Evolutionary conservation across 345 rosid genomes (phyloP).

Genomic region (Reutealis trisperma): DNA sequence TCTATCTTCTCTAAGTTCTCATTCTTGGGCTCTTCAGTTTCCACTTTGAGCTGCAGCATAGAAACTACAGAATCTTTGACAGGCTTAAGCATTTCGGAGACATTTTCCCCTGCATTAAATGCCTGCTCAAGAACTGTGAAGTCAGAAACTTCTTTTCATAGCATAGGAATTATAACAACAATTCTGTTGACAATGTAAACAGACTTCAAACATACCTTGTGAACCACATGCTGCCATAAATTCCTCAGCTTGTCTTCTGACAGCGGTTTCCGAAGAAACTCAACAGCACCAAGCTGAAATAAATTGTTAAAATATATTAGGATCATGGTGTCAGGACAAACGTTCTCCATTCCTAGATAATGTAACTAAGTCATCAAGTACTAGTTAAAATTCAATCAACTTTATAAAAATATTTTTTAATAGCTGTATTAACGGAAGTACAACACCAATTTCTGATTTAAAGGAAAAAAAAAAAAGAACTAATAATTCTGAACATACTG

Average conservation of each 20-base stretch:
- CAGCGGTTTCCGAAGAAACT: conserved; percentile 85
- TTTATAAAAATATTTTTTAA: background rate
- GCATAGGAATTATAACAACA: background rate
- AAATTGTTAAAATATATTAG: conserved; percentile 24
- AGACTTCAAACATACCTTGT: conserved; percentile 54
- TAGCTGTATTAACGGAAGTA: conserved; percentile 1
- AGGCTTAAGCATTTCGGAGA: conserved; percentile 62
- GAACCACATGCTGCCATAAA: conserved; percentile 98
- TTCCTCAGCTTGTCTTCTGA: conserved; percentile 78
- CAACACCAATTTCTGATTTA: background rate
- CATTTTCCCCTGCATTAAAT: conserved; percentile 60
- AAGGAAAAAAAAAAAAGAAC: background rate
- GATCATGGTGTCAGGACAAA: background rate
- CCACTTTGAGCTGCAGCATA: conserved; percentile 47
- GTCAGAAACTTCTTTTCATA: conserved; percentile 20
- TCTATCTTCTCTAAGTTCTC: conserved; percentile 31
- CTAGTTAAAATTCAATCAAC: conserved; percentile 2
- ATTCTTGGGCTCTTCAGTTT: conserved; percentile 31
- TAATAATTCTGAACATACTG: background rate
- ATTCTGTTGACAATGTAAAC: conserved; percentile 2
- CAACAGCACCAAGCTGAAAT: conserved; percentile 94
- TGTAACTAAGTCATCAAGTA: background rate
- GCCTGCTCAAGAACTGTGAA: conserved; percentile 54
- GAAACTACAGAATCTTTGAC: conserved; percentile 71
- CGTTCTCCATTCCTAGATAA: background rate